A percentile compares a stretch with the other conserved stretches of the same genome.
phyloP scores from a whole-genome alignment of 2,329 filamentous ascomycete genomes.

The Hypoxylon sp. region DNA sequence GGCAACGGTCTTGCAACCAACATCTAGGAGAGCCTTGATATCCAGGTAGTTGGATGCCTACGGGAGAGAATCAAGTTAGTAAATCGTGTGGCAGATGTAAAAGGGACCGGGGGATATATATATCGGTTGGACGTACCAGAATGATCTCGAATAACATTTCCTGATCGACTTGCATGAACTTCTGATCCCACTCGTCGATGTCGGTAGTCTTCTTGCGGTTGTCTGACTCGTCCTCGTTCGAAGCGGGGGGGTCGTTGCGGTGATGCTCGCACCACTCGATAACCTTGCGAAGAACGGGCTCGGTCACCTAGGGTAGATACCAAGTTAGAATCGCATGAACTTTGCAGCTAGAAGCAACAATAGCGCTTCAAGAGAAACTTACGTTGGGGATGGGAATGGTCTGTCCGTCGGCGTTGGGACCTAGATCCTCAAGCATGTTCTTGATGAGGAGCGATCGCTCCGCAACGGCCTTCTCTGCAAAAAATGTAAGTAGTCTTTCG shows the following conservation, averaged over 20 bases:
- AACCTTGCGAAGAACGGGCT: conserved; percentile 93
- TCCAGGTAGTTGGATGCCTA: conserved; percentile 98
- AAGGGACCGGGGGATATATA: not conserved
- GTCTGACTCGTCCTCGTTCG: conserved; percentile 90
- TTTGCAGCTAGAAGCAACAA: conserved; percentile 2
- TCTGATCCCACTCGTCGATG: conserved; percentile 99
- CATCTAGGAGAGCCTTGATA: conserved; percentile 97
- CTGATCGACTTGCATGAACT: conserved; percentile 99
- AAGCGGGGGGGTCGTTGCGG: conserved; percentile 86
- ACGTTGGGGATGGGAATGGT: conserved; percentile 91
- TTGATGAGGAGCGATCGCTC: conserved; percentile 97
- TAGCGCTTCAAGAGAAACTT: conserved; percentile 51
- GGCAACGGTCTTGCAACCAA: conserved; percentile 98
- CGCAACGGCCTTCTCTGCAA: conserved; percentile 82
- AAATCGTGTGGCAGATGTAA: conserved; percentile 17
- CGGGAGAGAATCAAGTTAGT: conserved; percentile 44
- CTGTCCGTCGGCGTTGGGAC: conserved; percentile 73
- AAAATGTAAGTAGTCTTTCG: conserved; percentile 39
- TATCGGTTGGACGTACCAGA: conserved; percentile 73
- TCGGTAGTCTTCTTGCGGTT: conserved; percentile 98
- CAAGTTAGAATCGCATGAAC: conserved; percentile 9
- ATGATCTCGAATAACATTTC: conserved; percentile 99
- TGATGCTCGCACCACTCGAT: conserved; percentile 99
- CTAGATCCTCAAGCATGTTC: conserved; percentile 97
- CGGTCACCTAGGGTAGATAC: conserved; percentile 77